Base-by-base conservation (phyloP, 2,329 filamentous ascomycete genomes). In the Claviceps digitariae region DNA sequence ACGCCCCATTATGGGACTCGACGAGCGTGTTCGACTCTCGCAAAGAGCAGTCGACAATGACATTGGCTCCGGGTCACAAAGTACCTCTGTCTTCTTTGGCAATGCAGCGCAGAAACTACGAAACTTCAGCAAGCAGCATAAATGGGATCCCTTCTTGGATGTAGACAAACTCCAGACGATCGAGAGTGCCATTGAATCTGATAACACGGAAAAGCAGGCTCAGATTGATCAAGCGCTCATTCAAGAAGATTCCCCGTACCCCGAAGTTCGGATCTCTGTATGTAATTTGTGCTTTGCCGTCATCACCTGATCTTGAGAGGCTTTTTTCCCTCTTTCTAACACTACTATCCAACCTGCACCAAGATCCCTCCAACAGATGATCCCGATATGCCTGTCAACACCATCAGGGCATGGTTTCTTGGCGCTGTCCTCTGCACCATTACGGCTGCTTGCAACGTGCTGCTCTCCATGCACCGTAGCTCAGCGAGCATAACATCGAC, bases 381-480 rank as follows among this genome's bases (percentile, higher is more conserved):
- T 53, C 21, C 23, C 25, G 75, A 78, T 13, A 61, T 77, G 5
- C 72, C 75, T 7, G 69, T 72, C 52, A 78, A 76, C 62, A 83
- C 80, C 2, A 71, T 83, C 54, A 78, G 80, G 20, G 77, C 78
- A 10, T 83, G 79, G 79, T 58, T 63, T 6, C 76, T 83, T 53
- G 80, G 79, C 34, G 57, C 77, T 52, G 2, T 82, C 41, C 70
- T 82, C 54, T 77, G 78, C 55, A 83, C 79, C 1, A 64, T 79
- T 49, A 77, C 78, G 29, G 78, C 78, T 0, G 75, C 70, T 1
- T 67, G 79, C 61, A 82, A 82, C 63, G 73, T 78, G 61, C 64
- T 81, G 10, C 77, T 81, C 40, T 64, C 63, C 13, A 58, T 74
- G 36, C 74, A 74, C 41, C 71, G 73, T 44, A 72, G 77, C 1